Conservation (phyloP, 2,329 filamentous ascomycete species). For the Exophiala alcalophila region DNA sequence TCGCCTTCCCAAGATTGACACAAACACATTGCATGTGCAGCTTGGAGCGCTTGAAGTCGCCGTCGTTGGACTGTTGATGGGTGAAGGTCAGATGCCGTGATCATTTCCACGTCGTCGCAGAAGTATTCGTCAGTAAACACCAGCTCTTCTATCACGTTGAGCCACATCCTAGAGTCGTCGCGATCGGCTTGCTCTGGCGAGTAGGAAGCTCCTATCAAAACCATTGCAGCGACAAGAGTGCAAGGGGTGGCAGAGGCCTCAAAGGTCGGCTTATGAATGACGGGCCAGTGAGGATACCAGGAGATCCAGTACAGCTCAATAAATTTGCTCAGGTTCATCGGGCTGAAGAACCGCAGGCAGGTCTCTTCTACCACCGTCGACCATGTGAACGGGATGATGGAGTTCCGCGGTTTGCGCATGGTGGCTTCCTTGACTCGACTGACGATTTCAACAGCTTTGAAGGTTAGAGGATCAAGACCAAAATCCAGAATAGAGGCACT, state of each 20-base stretch:
- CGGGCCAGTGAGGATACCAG: conserved; percentile 12
- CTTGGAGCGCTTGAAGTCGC: conserved; percentile 10
- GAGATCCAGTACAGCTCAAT: conserved; percentile 10
- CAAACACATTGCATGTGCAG: conserved; percentile 8
- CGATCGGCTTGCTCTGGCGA: background rate
- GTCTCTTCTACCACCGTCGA: background rate
- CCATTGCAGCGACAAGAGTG: conserved; percentile 8
- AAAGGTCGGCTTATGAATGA: conserved; percentile 11
- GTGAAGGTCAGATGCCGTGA: background rate
- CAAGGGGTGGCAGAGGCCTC: background rate
- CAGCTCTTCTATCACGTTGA: conserved; percentile 4
- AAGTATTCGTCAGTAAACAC: conserved; percentile 11
- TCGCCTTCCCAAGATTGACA: conserved; percentile 6
- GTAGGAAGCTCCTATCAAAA: conserved; percentile 8
- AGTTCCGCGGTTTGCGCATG: background rate
- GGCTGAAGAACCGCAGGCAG: conserved; percentile 3
- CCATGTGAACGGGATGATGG: background rate
- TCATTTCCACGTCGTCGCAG: background rate
- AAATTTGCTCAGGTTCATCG: conserved; percentile 1
- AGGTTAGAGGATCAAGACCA: background rate
- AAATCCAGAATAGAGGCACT: no score
- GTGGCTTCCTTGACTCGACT: background rate
- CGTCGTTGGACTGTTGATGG: no score
- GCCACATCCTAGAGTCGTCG: background rate
- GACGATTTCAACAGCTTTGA: background rate